Conservation (phyloP, 1,139 yeast species). For the Blastobotrys ciferrii region DNA sequence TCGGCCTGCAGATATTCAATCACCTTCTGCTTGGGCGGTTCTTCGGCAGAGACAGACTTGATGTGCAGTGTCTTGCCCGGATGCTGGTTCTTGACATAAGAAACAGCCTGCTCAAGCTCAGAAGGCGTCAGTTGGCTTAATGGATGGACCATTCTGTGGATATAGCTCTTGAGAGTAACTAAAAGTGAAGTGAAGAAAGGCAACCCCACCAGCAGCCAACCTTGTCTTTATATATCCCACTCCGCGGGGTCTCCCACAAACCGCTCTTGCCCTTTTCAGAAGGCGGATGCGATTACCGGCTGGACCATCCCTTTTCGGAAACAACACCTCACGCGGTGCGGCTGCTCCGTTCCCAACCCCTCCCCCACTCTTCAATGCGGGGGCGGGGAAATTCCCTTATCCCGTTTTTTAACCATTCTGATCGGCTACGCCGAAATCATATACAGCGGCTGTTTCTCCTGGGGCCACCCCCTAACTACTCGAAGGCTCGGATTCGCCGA, state of each 20-base stretch:
- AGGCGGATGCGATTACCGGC: constrained; percentile 6
- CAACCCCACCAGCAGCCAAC: not conserved
- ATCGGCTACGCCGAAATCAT: no score
- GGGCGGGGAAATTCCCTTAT: not conserved
- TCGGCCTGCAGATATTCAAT: constrained; percentile 68
- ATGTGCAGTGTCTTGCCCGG: constrained; percentile 58
- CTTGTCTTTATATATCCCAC: not conserved
- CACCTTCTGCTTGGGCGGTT: constrained; percentile 81
- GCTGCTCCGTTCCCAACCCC: not conserved
- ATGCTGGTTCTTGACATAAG: constrained; percentile 47
- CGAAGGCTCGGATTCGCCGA: no score
- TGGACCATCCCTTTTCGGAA: constrained; percentile 7
- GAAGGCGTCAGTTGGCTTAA: constrained; percentile 67
- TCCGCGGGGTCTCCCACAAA: constrained; percentile 2
- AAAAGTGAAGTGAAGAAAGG: not conserved
- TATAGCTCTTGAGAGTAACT: not conserved
- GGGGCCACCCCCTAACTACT: no score
- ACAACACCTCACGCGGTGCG: not conserved
- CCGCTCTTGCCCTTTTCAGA: constrained; percentile 2
- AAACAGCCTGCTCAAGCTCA: constrained; percentile 62
- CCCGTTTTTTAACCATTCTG: not conserved
- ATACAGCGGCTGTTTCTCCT: no score
- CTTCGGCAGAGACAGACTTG: constrained; percentile 68
- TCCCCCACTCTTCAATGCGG: not conserved
- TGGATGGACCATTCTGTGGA: constrained; percentile 37